A percentile compares a stretch with the other conserved stretches of the same genome.
phyloP scores from a whole-genome alignment of 306 rosid species.

The Dicorynia guianensis region DNA sequence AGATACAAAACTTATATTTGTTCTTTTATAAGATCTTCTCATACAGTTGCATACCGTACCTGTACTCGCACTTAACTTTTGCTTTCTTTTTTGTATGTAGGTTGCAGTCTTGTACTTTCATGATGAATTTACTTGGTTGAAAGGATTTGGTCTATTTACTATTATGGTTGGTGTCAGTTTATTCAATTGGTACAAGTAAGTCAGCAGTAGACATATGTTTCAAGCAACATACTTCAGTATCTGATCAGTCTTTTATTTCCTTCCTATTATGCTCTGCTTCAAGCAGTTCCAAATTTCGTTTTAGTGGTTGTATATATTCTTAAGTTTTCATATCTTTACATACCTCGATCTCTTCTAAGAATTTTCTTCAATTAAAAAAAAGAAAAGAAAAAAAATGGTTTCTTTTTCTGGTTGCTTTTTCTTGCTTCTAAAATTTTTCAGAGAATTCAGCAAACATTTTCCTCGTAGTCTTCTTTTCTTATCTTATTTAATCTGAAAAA shows the following conservation, averaged over 20 bases:
- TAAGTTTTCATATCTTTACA: too few relatives aligned
- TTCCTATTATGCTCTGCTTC: constrained; percentile 20
- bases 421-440: too few relatives aligned
- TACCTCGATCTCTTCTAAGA: too few relatives aligned
- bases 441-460: too few relatives aligned
- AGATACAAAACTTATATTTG: too few relatives aligned
- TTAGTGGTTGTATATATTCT: too few relatives aligned
- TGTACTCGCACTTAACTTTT: constrained; percentile 36
- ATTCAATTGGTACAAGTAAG: constrained; percentile 99
- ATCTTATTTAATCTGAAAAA: too few relatives aligned
- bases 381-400: too few relatives aligned
- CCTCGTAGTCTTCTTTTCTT: too few relatives aligned
- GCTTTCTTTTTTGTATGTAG: constrained; percentile 53
- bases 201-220: constrained; percentile 36
- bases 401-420: too few relatives aligned
- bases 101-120: constrained; percentile 95
- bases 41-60: background rate
- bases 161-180: constrained; percentile 92
- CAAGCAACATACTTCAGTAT: constrained; percentile 8
- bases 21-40: constrained; percentile 17
- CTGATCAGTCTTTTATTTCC: background rate
- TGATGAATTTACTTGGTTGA: constrained; percentile 85
- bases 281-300: too few relatives aligned
- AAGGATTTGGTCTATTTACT: constrained; percentile 80
- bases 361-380: too few relatives aligned